A percentile compares a stretch with the other conserved stretches of the same genome.
These are phyloP conservation scores for Pezicula neosporulosa DNA, from an alignment of 2,329 filamentous ascomycete genomes.

Conservation along the genomic window DNA sequence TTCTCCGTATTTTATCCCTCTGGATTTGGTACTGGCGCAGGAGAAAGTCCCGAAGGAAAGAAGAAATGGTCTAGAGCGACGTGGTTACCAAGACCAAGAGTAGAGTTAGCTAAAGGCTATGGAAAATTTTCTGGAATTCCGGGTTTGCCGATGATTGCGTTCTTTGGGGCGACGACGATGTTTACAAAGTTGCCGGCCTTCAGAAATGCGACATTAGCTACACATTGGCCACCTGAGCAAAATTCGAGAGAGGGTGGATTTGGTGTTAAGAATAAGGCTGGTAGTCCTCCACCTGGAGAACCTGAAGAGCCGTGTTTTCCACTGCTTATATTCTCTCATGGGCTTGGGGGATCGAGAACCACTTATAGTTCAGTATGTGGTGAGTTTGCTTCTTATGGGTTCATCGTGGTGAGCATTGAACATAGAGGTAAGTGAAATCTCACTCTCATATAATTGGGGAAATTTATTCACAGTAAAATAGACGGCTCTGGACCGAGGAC, in stretches of 20 bases:
- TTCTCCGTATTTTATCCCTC: conserved; percentile 66
- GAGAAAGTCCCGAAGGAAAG: conserved; percentile 33
- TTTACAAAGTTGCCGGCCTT: conserved; percentile 64
- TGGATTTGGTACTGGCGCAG: conserved; percentile 36
- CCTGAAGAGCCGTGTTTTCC: conserved; percentile 48
- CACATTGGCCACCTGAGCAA: conserved; percentile 46
- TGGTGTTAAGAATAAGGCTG: conserved; percentile 37
- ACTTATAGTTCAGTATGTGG: conserved; percentile 61
- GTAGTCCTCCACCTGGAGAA: conserved; percentile 34
- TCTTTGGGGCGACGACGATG: conserved; percentile 54
- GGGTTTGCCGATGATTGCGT: conserved; percentile 43
- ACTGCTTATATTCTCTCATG: conserved; percentile 64
- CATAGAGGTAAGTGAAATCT: conserved; percentile 37
- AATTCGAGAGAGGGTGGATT: conserved; percentile 33
- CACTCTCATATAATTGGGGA: too few species aligned
- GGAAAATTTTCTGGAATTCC: conserved; percentile 56
- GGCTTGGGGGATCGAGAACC: conserved; percentile 59
- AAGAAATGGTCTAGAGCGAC: conserved; percentile 50
- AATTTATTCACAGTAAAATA: too few species aligned
- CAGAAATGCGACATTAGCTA: conserved; percentile 55
- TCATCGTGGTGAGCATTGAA: conserved; percentile 62
- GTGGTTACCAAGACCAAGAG: conserved; percentile 58
- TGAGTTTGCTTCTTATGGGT: conserved; percentile 63
- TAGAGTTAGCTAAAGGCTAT: conserved; percentile 55
- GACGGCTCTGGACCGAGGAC: conserved; percentile 61